phyloP scores from a whole-genome alignment of 2,329 filamentous ascomycete genomes.

The Fusarium pininemorale region DNA sequence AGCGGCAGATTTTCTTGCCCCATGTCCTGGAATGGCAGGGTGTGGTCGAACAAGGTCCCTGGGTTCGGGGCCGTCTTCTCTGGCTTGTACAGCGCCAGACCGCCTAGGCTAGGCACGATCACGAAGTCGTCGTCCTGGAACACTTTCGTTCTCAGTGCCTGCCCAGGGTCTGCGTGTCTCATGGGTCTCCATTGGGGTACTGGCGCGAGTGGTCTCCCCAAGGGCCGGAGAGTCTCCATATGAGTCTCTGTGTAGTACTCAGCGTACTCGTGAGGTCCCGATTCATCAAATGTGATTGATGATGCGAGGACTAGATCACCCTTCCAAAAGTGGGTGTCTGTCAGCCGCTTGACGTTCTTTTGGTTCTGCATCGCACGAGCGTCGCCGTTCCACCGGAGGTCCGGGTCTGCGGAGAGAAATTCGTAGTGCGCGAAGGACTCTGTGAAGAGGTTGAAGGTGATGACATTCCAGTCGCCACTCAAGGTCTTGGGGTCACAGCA shows the following conservation, averaged over 20 bases:
- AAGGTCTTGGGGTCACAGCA: slow-evolving; percentile 5
- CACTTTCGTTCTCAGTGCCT: neutral
- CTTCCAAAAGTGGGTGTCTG: slow-evolving; percentile 23
- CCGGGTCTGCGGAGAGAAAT: slow-evolving; percentile 1
- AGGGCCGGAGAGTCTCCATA: slow-evolving; percentile 7
- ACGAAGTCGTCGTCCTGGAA: slow-evolving; percentile 33
- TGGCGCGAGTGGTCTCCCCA: neutral
- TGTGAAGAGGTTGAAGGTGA: slow-evolving; percentile 32
- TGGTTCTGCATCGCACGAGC: neutral
- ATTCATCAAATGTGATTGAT: neutral
- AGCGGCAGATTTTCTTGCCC: neutral
- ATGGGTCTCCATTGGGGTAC: neutral
- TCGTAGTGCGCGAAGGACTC: slow-evolving; percentile 20
- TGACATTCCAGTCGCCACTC: slow-evolving; percentile 16
- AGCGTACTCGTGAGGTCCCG: neutral
- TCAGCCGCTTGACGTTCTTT: neutral
- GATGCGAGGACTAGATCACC: neutral
- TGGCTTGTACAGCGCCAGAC: slow-evolving; percentile 15
- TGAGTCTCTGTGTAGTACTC: neutral
- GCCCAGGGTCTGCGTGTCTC: neutral
- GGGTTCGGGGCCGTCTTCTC: neutral
- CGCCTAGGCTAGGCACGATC: slow-evolving; percentile 12
- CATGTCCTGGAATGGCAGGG: neutral
- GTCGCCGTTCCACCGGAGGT: slow-evolving; percentile 11
- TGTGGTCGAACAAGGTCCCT: neutral